phyloP scores from a whole-genome alignment of 2,329 filamentous ascomycete genomes.

The Aspergillus sp. region DNA sequence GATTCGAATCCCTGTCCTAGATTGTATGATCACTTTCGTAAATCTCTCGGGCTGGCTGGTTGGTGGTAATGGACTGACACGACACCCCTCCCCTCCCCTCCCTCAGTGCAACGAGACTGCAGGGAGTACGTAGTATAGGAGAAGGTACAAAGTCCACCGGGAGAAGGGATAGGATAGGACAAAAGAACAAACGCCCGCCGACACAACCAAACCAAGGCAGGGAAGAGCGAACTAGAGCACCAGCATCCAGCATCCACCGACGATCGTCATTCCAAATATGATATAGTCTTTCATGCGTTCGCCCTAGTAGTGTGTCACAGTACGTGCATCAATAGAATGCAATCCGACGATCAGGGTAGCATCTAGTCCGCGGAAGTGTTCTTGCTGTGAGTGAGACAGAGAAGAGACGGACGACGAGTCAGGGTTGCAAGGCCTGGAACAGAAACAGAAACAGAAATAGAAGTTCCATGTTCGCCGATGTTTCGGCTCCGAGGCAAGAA shows the following conservation, averaged over 20 bases:
- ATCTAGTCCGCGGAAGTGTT: not conserved
- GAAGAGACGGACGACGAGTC: not conserved
- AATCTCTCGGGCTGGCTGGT: not conserved
- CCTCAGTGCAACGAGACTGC: not conserved
- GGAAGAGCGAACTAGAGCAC: not conserved
- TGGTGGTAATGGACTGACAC: not conserved
- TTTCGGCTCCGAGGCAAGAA: not conserved
- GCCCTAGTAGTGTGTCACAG: conserved; percentile 1
- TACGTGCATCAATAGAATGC: not conserved
- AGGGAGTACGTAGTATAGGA: not conserved
- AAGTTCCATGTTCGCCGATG: too few relatives aligned
- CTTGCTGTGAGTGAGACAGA: not conserved
- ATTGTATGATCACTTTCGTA: not conserved
- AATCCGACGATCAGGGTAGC: not conserved
- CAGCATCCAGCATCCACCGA: not conserved
- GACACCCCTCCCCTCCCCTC: too few relatives aligned
- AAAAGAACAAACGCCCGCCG: not conserved
- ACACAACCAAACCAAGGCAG: not conserved
- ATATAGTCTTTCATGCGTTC: not conserved
- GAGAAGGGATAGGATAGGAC: not conserved
- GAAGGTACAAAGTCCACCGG: too few relatives aligned
- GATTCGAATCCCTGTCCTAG: not conserved
- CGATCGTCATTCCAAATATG: conserved; percentile 1
- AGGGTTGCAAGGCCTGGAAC: not conserved
- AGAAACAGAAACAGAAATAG: too few relatives aligned